Base-by-base conservation (phyloP, 1,284 basidiomycete genomes). In the Ustanciosporium gigantosporum region DNA sequence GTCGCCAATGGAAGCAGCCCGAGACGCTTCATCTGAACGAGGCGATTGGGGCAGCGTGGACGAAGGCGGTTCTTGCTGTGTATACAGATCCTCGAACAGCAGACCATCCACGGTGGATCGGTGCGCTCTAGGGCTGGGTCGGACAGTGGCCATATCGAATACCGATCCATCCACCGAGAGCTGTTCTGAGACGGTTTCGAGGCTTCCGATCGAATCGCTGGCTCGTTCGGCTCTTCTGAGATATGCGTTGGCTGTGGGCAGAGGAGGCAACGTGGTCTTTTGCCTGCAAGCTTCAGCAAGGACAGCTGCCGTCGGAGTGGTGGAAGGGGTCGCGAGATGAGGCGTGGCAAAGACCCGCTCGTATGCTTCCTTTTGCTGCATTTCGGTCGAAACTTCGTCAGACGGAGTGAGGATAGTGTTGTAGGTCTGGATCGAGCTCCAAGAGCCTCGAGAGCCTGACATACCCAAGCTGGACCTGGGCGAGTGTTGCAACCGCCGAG, bases 101-200 rank as follows among this genome's bases (percentile, higher is more conserved):
- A 29, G 27, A 9, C 27, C 27, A n/a, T 29, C n/a, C 27, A 29
- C 27, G n/a, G 9, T n/a, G n/a, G n/a, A n/a, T n/a, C n/a, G n/a
- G n/a, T n/a, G n/a, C n/a, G n/a, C n/a, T n/a, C n/a, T n/a, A n/a
- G n/a, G n/a, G n/a, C n/a, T n/a, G 9, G 27, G 27, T 29, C 41
- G 40, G 1, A 56, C 41, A 2, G 43, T 51, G 20, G 59, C 52
- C 52, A 62, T 56, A 22, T 56, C 59, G 32, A 56, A 56, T 19
- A 47, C 35, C 16, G 52, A 51, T 1, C 38, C 41, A 17, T 56
- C 52, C 8, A 56, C 13, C 22, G 35, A 43, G 6, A 50, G 58
- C 43, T 55, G 49, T 25, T 61, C 46, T 8, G 51, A 42, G 7
- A 36, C 39, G 25, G 42, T 16, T 8, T 36, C 32, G 13, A 51